A percentile compares a stretch with the other conserved stretches of the same genome.
phyloP scores from a whole-genome alignment of 306 rosid genomes.

The Dalbergia cultrata region DNA sequence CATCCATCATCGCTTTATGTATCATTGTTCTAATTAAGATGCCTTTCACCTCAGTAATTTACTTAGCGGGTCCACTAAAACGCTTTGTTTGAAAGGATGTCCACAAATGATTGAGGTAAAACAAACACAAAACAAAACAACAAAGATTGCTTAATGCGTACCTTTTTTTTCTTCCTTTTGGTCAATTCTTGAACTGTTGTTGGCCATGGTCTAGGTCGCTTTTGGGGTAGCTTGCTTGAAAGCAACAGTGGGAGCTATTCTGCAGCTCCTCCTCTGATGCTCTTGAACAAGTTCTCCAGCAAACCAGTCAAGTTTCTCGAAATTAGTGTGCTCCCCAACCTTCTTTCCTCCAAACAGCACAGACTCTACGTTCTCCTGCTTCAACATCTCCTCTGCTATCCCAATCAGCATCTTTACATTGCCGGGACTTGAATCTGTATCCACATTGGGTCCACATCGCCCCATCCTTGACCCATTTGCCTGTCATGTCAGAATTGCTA shows the following conservation, averaged over 20 bases:
- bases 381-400: constrained; percentile 85
- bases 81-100: constrained; percentile 48
- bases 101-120: constrained; percentile 45
- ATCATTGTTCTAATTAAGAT: constrained; percentile 35
- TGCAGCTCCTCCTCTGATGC: constrained; percentile 99
- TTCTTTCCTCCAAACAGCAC: constrained; percentile 93
- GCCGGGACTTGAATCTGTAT: constrained; percentile 77
- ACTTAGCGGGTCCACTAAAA: constrained; percentile 53
- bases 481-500: constrained; percentile 56
- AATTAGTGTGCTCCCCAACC: constrained; percentile 81
- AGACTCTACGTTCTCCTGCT: constrained; percentile 97
- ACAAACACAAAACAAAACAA: constrained; percentile 37
- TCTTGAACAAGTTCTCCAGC: constrained; percentile 97
- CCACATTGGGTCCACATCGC: constrained; percentile 74
- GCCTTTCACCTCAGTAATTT: constrained; percentile 41
- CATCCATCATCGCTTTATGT: background rate
- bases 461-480: constrained; percentile 93
- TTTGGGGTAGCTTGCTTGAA: constrained; percentile 91
- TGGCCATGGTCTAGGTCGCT: constrained; percentile 51
- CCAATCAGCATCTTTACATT: constrained; percentile 83
- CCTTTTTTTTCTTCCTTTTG: constrained; percentile 50
- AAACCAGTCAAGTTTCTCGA: constrained; percentile 96
- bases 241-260: constrained; percentile 99
- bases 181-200: constrained; percentile 31
- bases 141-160: constrained; percentile 55